Conservation (phyloP, 2,329 filamentous ascomycete species). For the Juglanconis juglandina region DNA sequence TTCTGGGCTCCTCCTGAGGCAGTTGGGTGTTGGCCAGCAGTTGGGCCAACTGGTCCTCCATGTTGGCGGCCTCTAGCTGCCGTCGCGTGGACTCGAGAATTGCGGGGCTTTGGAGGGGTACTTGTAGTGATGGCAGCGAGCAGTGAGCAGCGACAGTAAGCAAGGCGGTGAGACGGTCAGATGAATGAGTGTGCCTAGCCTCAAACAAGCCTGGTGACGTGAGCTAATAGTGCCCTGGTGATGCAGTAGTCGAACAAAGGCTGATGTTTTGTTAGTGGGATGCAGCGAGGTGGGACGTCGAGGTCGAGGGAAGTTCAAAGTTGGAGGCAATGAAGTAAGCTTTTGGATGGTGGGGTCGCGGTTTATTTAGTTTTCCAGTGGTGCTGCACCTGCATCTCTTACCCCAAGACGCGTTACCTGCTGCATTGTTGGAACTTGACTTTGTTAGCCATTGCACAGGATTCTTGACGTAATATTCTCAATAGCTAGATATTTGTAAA, state of each 20-base stretch:
- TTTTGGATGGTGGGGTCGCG: slow-evolving; percentile 12
- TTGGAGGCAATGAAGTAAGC: slow-evolving; percentile 1
- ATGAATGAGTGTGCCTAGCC: background rate
- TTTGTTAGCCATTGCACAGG: background rate
- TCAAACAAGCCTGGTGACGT: background rate
- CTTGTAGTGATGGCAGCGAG: background rate
- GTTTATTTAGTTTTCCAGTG: background rate
- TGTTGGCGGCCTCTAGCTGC: slow-evolving; percentile 37
- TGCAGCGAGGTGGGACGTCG: background rate
- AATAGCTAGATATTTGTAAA: no score
- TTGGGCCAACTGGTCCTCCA: slow-evolving; percentile 90
- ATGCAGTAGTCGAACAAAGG: slow-evolving; percentile 1
- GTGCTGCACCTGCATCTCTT: background rate
- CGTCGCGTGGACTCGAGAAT: background rate
- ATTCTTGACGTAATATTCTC: no score
- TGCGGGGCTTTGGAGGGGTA: slow-evolving; percentile 1
- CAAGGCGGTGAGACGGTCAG: background rate
- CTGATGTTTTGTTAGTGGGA: slow-evolving; percentile 3
- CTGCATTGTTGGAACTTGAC: background rate
- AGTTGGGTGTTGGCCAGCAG: slow-evolving; percentile 85
- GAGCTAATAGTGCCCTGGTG: background rate
- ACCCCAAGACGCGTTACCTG: background rate
- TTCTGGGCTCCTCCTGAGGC: slow-evolving; percentile 70
- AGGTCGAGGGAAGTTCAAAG: background rate
- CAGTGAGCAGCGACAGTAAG: background rate